Evolutionary conservation across 2,329 filamentous ascomycete genomes (phyloP), one percentile per base, ranked within the genome.

Genomic region (Monilinia vaccinii-corymbosi): DNA sequence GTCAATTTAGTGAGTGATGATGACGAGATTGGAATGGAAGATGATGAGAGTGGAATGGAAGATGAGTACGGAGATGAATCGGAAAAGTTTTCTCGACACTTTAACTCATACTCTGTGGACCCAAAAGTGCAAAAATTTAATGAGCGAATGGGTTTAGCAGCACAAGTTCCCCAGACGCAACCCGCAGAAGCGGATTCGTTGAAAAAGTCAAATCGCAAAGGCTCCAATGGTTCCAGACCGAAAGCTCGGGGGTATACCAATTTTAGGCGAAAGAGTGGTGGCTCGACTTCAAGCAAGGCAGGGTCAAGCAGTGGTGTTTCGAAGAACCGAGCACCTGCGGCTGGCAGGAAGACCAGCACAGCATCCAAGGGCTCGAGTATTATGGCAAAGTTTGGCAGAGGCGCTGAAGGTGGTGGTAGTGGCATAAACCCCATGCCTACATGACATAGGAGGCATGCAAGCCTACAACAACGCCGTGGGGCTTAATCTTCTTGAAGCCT

Each of bases 1-100:
- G 71, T 84, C 32, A 81, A 85, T 63, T 73, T 86, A 28, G 78
- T 83, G 62, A 74, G 61, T 38, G 66, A 69, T 42, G 66, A 68
- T 25, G 67, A 63, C 1, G 60, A 46, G 2, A 63, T 56, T 16
- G 61, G 53, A 16, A 62, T 62, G 10, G 66, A 69, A 47, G 66
- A 68, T 25, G 67, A 63, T 1, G 61, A 48, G 2, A 63, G 58
- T 16, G 61, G 53, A 16, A 62, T 62, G 10, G 74, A 64, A 38
- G 66, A 65, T 5, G 66, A 67, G 21, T 62, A 61, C 16, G 64
- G 49, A 34, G 58, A 63, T n/a, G 44, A 45, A 13, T 38, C 31
- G 18, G 53, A 58, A 36, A 31, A 28, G 6, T 38, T 36, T 5
- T 58, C 59, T n/a, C 36, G 25, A 28, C 25, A 28, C 25, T 28